A percentile compares a stretch with the other conserved stretches of the same genome.
Conservation (phyloP, 768 basidiomycete species). For the Vararia minispora region DNA sequence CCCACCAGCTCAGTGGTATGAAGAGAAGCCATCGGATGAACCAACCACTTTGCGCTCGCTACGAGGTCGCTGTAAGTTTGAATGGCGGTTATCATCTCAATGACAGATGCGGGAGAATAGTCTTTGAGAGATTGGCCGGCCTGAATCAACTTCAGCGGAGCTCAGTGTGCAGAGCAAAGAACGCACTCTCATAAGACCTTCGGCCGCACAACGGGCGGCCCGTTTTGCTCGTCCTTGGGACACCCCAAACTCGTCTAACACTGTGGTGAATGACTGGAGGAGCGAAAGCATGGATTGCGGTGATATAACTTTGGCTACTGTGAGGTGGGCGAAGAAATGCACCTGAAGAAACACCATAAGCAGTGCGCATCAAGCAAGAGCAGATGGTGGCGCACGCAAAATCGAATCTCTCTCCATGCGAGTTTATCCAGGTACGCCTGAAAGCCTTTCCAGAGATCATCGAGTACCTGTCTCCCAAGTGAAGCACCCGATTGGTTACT, state of each 20-base stretch:
- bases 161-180: background rate
- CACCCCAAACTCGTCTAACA: conserved; percentile 83
- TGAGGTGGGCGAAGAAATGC: conserved; percentile 86
- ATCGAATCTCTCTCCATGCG: conserved; percentile 82
- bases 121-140: conserved; percentile 57
- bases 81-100: conserved; percentile 62
- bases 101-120: conserved; percentile 44
- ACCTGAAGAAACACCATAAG: conserved; percentile 39
- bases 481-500: too few species aligned
- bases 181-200: conserved; percentile 66
- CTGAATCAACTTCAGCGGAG: conserved; percentile 24
- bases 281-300: conserved; percentile 70
- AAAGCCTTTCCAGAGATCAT: conserved; percentile 89
- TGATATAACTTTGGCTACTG: conserved; percentile 64
- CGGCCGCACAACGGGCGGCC: conserved; percentile 71
- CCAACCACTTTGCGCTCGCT: conserved; percentile 46
- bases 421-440: conserved; percentile 81
- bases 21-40: conserved; percentile 49
- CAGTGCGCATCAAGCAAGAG: background rate
- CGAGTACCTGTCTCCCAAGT: conserved; percentile 61
- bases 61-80: conserved; percentile 60
- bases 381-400: conserved; percentile 56
- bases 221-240: conserved; percentile 77
- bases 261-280: conserved; percentile 73
- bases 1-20: conserved; percentile 30